Conservation (phyloP, 306 rosid genomes). For the Rubus parviflorus region DNA sequence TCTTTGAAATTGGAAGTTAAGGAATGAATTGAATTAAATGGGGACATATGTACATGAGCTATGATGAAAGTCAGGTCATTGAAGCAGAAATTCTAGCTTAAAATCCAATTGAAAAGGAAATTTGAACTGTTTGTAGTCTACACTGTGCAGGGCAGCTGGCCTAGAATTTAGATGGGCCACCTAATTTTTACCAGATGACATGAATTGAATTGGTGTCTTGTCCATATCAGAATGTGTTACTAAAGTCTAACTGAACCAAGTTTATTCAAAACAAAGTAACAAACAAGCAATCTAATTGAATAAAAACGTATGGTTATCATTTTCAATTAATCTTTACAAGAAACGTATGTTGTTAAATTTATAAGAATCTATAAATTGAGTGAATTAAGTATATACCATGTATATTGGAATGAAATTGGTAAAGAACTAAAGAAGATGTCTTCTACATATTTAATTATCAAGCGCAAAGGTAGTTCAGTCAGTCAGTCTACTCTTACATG, state of each 20-base stretch:
- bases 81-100: neutral
- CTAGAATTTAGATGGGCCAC: constrained; percentile 15
- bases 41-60: neutral
- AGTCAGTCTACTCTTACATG: neutral
- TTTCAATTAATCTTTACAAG: neutral
- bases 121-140: constrained; percentile 18
- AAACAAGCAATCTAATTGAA: neutral
- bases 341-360: no score
- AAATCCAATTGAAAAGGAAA: constrained; percentile 32
- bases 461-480: neutral
- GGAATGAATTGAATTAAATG: neutral
- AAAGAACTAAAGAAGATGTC: no score
- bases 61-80: neutral
- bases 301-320: neutral
- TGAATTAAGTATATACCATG: no score
- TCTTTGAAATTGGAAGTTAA: neutral
- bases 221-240: constrained; percentile 13
- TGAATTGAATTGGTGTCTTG: constrained; percentile 23
- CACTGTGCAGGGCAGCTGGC: constrained; percentile 11
- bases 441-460: no score
- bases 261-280: neutral
- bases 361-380: no score
- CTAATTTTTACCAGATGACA: constrained; percentile 17
- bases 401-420: neutral
- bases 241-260: neutral